Evolutionary conservation across 176 grass and related monocot genomes (phyloP).

Genomic region (Stipa capillata): DNA sequence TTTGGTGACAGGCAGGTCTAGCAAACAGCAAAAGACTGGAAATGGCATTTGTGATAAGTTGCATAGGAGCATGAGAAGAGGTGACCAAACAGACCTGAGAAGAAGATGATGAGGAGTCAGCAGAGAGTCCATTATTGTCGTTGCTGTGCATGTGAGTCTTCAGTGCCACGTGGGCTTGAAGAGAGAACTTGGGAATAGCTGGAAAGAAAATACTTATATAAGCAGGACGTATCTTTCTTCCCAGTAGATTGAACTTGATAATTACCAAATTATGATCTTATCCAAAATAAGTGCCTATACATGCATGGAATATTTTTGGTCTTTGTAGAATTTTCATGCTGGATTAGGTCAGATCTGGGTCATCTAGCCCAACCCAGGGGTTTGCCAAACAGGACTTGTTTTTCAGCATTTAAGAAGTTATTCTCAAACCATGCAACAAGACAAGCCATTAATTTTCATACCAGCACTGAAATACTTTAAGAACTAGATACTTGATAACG

Average conservation of each 20-base stretch:
- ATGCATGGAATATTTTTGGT: background rate
- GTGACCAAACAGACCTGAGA: slow-evolving; percentile 26
- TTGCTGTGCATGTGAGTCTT: slow-evolving; percentile 18
- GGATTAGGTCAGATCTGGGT: background rate
- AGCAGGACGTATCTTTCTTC: slow-evolving; percentile 3
- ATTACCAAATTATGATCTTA: background rate
- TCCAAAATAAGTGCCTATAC: background rate
- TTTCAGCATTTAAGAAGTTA: background rate
- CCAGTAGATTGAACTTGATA: background rate
- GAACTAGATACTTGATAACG: background rate
- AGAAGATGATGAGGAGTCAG: background rate
- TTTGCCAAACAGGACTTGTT: background rate
- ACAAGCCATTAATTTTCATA: background rate
- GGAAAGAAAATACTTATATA: slow-evolving; percentile 16
- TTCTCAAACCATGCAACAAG: background rate
- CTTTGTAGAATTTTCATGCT: background rate
- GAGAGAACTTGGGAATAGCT: slow-evolving; percentile 6
- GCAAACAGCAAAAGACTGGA: background rate
- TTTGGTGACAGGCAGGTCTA: background rate
- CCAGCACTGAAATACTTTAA: background rate
- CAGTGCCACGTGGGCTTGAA: background rate
- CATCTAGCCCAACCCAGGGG: background rate
- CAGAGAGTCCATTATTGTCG: slow-evolving; percentile 13
- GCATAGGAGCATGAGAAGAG: background rate
- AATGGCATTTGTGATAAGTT: background rate